Evolutionary conservation across 805 yeast species (phyloP).

Genomic region (Zygoascus bituminiphila): DNA sequence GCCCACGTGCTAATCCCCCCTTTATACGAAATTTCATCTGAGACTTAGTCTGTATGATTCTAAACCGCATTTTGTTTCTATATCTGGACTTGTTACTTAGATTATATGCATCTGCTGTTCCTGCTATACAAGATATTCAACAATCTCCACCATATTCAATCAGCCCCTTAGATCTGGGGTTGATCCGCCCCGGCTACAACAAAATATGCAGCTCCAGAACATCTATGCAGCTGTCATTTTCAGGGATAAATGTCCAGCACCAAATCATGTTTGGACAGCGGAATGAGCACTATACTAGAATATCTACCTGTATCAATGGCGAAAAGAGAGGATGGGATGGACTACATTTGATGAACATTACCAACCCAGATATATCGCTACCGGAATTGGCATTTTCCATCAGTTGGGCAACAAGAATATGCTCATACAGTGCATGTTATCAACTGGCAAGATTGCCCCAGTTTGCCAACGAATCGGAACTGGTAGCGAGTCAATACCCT

Average conservation of each 20-base stretch:
- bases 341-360: background rate
- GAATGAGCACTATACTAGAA: background rate
- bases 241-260: slow-evolving; percentile 18
- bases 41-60: background rate
- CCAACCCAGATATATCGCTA: slow-evolving; percentile 5
- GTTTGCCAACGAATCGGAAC: slow-evolving; percentile 1
- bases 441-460: slow-evolving; percentile 17
- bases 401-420: slow-evolving; percentile 5
- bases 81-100: no score
- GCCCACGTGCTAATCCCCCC: background rate
- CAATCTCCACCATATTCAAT: no score
- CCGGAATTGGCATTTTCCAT: slow-evolving; percentile 14
- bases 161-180: no score
- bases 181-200: slow-evolving; percentile 6
- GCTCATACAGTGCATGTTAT: slow-evolving; percentile 9
- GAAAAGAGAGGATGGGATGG: background rate
- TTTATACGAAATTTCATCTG: background rate
- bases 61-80: no score
- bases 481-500: slow-evolving; percentile 1
- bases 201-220: slow-evolving; percentile 15
- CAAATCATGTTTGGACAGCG: slow-evolving; percentile 9
- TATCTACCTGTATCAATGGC: slow-evolving; percentile 2
- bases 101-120: no score
- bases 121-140: no score
- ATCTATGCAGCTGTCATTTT: slow-evolving; percentile 12